Evolutionary conservation across 2,329 filamentous ascomycete species (phyloP), one percentile per base, ranked within the genome.

Genomic region (Fusarium sp.): DNA sequence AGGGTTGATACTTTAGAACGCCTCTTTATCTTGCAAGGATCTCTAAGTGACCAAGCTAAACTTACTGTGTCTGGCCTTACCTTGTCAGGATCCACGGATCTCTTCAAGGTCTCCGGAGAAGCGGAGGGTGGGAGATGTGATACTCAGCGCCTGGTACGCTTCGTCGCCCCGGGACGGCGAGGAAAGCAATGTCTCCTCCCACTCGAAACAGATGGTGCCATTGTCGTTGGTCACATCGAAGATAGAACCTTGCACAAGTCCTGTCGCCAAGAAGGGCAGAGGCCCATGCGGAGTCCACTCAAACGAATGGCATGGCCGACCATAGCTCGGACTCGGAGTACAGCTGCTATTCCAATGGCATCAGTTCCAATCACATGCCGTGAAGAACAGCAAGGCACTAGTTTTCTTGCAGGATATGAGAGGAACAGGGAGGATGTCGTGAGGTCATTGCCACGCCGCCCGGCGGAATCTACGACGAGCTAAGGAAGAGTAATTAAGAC

Each of bases 11-110:
- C 47, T 11, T 8, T 60, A 9, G 16, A 44, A 28, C 10, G 31
- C 16, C 37, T 59, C 6, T 59, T 52, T 36, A 11, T 27, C 56
- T 15, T 15, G n/a, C 56, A 59, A 10, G 23, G 55, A 15, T 48
- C 43, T 7, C 16, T 50, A 23, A 13, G 27, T 2, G 55, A 58
- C 36, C 55, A 50, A 10, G 39, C 23, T 27, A 58, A 52, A 37
- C 46, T 59, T 30, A 44, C 56, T 12, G 27, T 10, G 15, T 59
- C 56, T 12, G 46, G 56, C 3, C 37, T 59, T 3, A 43, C 56
- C 7, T 9, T 59, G n/a, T 28, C 27, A 12, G 34, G 18, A 11
- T 46, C 44, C 36, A 6, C n/a, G 11, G 34, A 48, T 31, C 54
- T 57, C n/a, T 50, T 50, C 41, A 39, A 30, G 23, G 30, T 41